These are phyloP conservation scores for Digitaria exilis DNA, from an alignment of 202 grass and related monocot genomes.

Conservation along the genomic window DNA sequence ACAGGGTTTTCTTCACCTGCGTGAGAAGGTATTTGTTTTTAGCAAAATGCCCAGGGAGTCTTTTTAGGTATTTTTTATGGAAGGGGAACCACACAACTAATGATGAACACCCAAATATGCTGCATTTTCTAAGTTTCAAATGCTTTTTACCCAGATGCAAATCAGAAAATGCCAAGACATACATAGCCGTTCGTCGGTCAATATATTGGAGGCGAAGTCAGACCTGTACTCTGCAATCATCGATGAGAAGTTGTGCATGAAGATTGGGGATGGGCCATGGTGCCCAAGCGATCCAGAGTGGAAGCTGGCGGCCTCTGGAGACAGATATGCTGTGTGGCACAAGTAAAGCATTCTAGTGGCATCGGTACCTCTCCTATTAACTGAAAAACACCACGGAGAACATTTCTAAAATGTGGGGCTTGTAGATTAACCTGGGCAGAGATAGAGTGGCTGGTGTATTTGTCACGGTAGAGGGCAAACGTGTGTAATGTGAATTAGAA, in stretches of 20 bases:
- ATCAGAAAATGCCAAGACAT: constrained; percentile 79
- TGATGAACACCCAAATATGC: not conserved
- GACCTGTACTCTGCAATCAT: constrained; percentile 75
- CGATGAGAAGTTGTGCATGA: constrained; percentile 83
- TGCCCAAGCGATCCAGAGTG: constrained; percentile 65
- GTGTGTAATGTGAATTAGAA: constrained; percentile 20
- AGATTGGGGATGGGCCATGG: constrained; percentile 80
- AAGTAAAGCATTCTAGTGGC: constrained; percentile 46
- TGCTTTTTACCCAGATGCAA: constrained; percentile 56
- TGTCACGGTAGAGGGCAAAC: not conserved
- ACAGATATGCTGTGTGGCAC: constrained; percentile 91
- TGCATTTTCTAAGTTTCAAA: constrained; percentile 31
- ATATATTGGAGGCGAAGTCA: constrained; percentile 72
- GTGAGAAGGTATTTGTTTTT: too few relatives aligned
- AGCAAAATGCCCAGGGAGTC: too few relatives aligned
- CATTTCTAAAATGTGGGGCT: not conserved
- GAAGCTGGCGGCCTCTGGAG: constrained; percentile 63
- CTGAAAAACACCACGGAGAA: not conserved
- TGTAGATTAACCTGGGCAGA: not conserved
- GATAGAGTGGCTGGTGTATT: not conserved
- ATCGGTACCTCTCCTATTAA: not conserved
- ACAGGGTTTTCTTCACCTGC: too few relatives aligned
- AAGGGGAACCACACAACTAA: not conserved
- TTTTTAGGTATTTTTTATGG: too few relatives aligned
- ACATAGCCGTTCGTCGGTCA: constrained; percentile 78